Evolutionary conservation across 1,139 yeast genomes (phyloP).

Genomic region (Kurtzmaniella quercitrusa): DNA sequence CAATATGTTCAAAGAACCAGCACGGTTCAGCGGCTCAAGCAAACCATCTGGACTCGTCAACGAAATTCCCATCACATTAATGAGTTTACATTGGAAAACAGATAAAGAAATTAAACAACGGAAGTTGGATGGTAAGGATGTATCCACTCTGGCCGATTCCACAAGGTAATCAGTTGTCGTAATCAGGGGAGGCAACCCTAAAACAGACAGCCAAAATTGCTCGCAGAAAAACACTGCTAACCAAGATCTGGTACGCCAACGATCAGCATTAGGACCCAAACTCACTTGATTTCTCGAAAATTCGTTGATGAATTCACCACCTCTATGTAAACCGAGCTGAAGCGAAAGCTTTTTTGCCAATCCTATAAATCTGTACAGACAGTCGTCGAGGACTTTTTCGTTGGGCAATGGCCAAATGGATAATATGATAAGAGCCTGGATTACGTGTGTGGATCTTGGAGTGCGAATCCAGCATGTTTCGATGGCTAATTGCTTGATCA

Average conservation of each 20-base stretch:
- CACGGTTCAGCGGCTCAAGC: constrained; percentile 78
- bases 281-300: constrained; percentile 87
- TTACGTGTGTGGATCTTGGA: constrained; percentile 90
- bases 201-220: constrained; percentile 84
- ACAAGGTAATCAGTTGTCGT: constrained; percentile 75
- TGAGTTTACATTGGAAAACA: constrained; percentile 79
- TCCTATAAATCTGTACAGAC: constrained; percentile 84
- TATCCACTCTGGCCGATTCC: constrained; percentile 73
- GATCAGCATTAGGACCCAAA: constrained; percentile 81
- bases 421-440: constrained; percentile 78
- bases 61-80: constrained; percentile 83
- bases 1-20: constrained; percentile 70
- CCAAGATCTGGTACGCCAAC: constrained; percentile 95
- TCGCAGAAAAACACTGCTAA: constrained; percentile 82
- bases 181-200: constrained; percentile 85
- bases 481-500: constrained; percentile 83
- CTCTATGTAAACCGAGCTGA: constrained; percentile 91
- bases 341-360: constrained; percentile 80
- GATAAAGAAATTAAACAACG: constrained; percentile 70
- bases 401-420: constrained; percentile 94
- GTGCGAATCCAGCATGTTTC: constrained; percentile 94
- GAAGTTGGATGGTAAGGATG: constrained; percentile 64
- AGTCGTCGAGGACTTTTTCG: constrained; percentile 88
- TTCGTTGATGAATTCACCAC: constrained; percentile 81
- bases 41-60: constrained; percentile 90